Base-by-base conservation (phyloP, 1,284 basidiomycete species). In the Tilletia horrida region DNA sequence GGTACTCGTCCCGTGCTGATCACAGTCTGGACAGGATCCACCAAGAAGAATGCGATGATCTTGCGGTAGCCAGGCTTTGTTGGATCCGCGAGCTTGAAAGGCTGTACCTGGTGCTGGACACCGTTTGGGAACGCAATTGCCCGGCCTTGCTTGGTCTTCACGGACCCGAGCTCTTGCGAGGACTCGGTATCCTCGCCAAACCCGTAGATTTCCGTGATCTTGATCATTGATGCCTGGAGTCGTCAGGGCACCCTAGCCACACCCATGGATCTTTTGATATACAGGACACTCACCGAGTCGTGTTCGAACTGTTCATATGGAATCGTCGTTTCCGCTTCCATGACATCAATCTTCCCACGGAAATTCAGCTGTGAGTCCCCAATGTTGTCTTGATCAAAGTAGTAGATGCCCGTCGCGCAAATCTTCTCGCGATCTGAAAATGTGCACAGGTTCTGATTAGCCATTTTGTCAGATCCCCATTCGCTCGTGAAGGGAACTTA, bases 381-480 rank as follows among this genome's bases (percentile, higher is more conserved):
- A 85, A 84, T 57, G 87, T 87, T 63, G 82, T 78, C 72, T 85
- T 85, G 69, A 86, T 87, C 68, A 82, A 76, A 85, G 86, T 87
- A 23, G 86, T 86, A 40, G 63, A 64, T 64, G 7, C 63, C 63
- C 47, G 63, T 64, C 23, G 63, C 63, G 63, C 63, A 50, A 43
- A 64, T 64, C 63, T 64, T 48, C 44, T 64, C 63, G 23, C 63
- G 48, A 40, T 42, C 63, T 45, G 63, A 47, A 11, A 11, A 40
- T 4, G 35, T 40, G 11, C 35, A 40, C 35, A 40, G 11, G 11
- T 4, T 40, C 6, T 40, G 35, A 6, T 18, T 47, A 27, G 23
- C 2, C 2, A 2, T 11, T 25, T 4, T 7, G 42, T 40, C 42
- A 4, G 4, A 18, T n/a, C 4, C 18, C 6, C 4, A 43, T 7